These are phyloP conservation scores for Coelastrella sp. DNA, from an alignment of 139 green algal species.

Conservation along the genomic window DNA sequence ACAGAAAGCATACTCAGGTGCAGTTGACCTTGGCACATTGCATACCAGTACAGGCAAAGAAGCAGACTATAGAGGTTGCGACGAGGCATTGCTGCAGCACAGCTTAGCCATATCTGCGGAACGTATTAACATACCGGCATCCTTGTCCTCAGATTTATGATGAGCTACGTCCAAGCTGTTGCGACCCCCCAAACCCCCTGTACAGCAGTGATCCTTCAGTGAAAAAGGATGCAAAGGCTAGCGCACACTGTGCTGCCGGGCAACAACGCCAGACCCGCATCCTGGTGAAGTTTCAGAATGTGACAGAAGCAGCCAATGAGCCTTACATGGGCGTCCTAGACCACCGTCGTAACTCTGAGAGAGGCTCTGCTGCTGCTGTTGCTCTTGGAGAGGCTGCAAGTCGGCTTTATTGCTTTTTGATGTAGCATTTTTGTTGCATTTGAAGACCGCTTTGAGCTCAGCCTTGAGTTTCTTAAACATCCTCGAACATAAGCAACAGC, in stretches of 20 bases:
- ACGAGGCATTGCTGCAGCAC: too few relatives aligned
- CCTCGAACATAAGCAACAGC: not conserved
- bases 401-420: not conserved
- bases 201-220: not conserved
- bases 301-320: not conserved
- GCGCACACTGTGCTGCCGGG: not conserved
- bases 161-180: not conserved
- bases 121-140: not conserved
- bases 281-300: not conserved
- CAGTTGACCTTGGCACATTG: too few relatives aligned
- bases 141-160: not conserved
- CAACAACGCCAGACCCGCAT: too few relatives aligned
- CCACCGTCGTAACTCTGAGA: not conserved
- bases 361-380: not conserved
- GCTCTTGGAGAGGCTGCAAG: not conserved
- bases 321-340: not conserved
- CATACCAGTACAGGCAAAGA: too few relatives aligned
- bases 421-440: not conserved
- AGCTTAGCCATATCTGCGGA: too few relatives aligned
- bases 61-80: too few relatives aligned
- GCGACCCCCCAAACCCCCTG: conserved; percentile 13
- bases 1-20: too few relatives aligned
- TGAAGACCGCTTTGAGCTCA: conserved; percentile 12
- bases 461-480: conserved; percentile 13
- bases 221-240: not conserved